Conservation (phyloP, 768 basidiomycete genomes). For the Nevesoporus exiguus region DNA sequence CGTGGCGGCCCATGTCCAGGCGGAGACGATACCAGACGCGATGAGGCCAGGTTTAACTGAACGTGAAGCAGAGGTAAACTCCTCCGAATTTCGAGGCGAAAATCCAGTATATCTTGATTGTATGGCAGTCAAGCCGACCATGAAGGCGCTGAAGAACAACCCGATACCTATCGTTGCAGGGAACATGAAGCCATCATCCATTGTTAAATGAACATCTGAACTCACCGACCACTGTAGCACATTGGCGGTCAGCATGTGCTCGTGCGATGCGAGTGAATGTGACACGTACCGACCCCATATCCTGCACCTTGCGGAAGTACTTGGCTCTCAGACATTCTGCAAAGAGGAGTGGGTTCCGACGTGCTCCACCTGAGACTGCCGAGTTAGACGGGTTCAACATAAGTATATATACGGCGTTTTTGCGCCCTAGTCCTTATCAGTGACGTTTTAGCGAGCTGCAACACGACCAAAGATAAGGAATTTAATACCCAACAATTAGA, state of each 20-base stretch:
- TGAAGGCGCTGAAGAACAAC: conserved; percentile 80
- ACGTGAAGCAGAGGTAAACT: conserved; percentile 78
- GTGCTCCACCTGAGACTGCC: neutral
- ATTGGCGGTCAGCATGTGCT: neutral
- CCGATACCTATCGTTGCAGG: conserved; percentile 61
- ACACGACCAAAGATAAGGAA: conserved; percentile 16
- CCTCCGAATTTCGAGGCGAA: conserved; percentile 76
- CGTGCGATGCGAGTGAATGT: neutral
- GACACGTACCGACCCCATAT: conserved; percentile 69
- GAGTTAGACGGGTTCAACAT: neutral
- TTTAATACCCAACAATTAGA: neutral
- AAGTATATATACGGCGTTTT: conserved; percentile 3
- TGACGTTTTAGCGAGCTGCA: neutral
- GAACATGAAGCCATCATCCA: neutral
- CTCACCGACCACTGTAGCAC: conserved; percentile 48
- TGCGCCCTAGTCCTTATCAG: conserved; percentile 15
- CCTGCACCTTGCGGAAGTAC: conserved; percentile 79
- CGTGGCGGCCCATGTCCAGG: conserved; percentile 90
- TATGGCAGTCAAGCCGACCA: conserved; percentile 72
- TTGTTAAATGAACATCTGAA: neutral
- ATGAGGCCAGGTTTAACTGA: conserved; percentile 90
- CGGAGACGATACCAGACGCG: conserved; percentile 87
- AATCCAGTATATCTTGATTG: conserved; percentile 83
- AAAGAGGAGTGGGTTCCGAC: neutral
- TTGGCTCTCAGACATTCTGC: conserved; percentile 26